Percentiles rank a stretch among this genome's conserved stretches.
phyloP scores from a whole-genome alignment of 2,329 filamentous ascomycete genomes.

The Colletotrichum godetiae region DNA sequence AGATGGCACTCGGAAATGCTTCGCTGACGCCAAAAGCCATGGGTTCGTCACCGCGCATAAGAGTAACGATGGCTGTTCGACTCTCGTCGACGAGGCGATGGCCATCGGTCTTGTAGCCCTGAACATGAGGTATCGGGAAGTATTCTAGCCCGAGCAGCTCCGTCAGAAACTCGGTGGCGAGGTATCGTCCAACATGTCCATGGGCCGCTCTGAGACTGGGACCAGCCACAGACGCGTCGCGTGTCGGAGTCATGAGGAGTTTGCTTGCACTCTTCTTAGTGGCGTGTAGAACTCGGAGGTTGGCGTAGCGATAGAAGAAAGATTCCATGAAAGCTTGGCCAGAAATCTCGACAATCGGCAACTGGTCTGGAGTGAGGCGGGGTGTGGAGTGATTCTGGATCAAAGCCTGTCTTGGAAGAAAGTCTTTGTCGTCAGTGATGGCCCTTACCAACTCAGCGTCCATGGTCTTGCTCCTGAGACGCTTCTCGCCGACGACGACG shows the following conservation, averaged over 20 bases:
- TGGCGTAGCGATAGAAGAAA: constrained; percentile 15
- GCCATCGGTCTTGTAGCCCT: constrained; percentile 56
- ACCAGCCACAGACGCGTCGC: constrained; percentile 59
- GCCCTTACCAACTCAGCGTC: constrained; percentile 54
- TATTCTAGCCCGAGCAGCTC: constrained; percentile 61
- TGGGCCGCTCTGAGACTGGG: constrained; percentile 61
- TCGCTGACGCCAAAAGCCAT: constrained; percentile 52
- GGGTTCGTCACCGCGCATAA: constrained; percentile 72
- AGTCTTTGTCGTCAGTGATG: constrained; percentile 49
- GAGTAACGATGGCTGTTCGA: constrained; percentile 57
- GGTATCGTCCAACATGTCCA: constrained; percentile 59
- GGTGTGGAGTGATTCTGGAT: constrained; percentile 52
- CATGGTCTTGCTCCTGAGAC: constrained; percentile 63
- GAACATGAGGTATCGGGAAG: constrained; percentile 62
- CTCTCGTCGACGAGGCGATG: constrained; percentile 62
- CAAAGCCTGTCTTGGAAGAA: constrained; percentile 59
- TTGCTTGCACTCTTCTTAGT: constrained; percentile 55
- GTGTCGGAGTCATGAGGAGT: constrained; percentile 64
- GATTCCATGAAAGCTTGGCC: constrained; percentile 40
- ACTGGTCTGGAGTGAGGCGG: constrained; percentile 52
- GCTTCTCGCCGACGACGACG: constrained; percentile 64
- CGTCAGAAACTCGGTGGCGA: constrained; percentile 61
- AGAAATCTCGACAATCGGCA: constrained; percentile 51
- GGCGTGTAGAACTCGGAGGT: constrained; percentile 51
- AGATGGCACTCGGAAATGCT: constrained; percentile 61